These are phyloP conservation scores for Exidia glandulosa DNA, from an alignment of 768 basidiomycete species.

Conservation along the genomic window DNA sequence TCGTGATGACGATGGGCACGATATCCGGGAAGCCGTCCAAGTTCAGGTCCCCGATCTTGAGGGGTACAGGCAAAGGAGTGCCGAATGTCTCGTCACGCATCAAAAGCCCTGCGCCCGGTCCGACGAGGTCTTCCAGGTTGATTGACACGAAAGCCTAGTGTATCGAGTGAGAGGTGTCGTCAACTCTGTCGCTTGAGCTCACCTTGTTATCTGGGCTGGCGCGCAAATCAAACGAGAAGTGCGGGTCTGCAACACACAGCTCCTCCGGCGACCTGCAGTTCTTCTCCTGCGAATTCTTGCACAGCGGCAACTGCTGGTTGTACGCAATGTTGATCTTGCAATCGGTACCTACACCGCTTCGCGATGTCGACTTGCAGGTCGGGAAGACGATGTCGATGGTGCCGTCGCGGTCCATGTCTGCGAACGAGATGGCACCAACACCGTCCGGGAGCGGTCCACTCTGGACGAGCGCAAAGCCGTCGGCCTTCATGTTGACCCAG, in stretches of 20 bases:
- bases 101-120: conserved; percentile 42
- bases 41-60: conserved; percentile 82
- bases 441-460: conserved; percentile 63
- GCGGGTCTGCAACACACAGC: conserved; percentile 72
- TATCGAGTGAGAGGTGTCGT: not conserved
- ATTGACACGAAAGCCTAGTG: conserved; percentile 57
- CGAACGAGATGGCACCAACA: conserved; percentile 72
- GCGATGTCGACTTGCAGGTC: conserved; percentile 58
- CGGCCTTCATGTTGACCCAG: conserved; percentile 66
- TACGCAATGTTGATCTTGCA: conserved; percentile 88
- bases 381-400: conserved; percentile 93
- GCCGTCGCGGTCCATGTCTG: conserved; percentile 92
- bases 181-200: conserved; percentile 11
- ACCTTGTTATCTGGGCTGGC: conserved; percentile 41
- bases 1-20: conserved; percentile 41
- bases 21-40: conserved; percentile 93
- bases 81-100: conserved; percentile 55
- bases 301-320: conserved; percentile 82
- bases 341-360: conserved; percentile 58
- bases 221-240: conserved; percentile 67
- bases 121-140: conserved; percentile 50
- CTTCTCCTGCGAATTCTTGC: conserved; percentile 41
- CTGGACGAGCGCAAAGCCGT: conserved; percentile 61
- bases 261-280: conserved; percentile 68
- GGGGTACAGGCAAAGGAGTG: conserved; percentile 61